Evolutionary conservation across 495 filamentous ascomycete species (phyloP).

Genomic region (Xylaria grammica): DNA sequence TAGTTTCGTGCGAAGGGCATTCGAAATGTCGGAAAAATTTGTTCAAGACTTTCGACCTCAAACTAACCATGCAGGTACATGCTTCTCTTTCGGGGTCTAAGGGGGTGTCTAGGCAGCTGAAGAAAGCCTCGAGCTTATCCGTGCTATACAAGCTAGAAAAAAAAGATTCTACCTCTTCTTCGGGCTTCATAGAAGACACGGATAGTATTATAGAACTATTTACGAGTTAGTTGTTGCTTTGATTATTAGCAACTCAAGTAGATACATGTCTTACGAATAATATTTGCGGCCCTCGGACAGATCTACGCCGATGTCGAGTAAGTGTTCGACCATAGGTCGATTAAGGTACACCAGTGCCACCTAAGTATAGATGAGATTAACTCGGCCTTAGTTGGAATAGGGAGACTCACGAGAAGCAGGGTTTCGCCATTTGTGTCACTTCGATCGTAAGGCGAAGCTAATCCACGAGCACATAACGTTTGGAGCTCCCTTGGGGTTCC

Average conservation of each 20-base stretch:
- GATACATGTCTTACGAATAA: background rate
- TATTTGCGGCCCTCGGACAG: background rate
- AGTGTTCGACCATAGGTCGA: conserved; percentile 7
- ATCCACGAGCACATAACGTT: conserved; percentile 19
- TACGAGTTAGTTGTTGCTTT: background rate
- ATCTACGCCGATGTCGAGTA: background rate
- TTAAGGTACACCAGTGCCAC: background rate
- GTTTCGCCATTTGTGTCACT: background rate
- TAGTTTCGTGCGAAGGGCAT: background rate
- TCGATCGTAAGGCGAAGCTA: conserved; percentile 25
- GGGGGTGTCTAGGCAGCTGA: background rate
- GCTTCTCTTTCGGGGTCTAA: background rate
- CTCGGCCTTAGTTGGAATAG: background rate
- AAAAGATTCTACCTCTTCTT: background rate
- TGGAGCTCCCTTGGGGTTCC: conserved; percentile 18
- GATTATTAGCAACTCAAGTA: no score
- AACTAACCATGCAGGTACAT: background rate
- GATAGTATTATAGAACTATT: background rate
- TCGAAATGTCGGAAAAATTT: background rate
- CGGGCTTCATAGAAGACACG: no score
- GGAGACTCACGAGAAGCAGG: conserved; percentile 21
- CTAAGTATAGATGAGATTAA: conserved; percentile 5
- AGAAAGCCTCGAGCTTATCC: background rate
- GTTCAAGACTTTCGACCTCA: background rate
- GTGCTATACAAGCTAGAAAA: background rate